phyloP scores from a whole-genome alignment of 148 eudicot species.

The Camellia lanceoleosa region DNA sequence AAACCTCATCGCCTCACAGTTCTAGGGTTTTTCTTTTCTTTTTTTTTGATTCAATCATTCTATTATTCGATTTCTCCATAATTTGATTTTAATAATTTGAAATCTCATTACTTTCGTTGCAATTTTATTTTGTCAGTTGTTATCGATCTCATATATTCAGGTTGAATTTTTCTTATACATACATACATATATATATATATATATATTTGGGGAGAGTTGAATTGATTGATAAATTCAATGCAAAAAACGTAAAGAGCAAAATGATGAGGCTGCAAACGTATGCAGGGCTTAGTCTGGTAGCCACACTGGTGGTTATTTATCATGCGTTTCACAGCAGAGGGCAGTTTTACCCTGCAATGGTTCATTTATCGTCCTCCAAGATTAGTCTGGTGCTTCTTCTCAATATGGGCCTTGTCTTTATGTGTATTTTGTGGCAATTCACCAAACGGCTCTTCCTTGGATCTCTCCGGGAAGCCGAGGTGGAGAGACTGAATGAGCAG shows the following conservation, averaged over 20 bases:
- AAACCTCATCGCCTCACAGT: background rate
- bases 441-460: constrained; percentile 81
- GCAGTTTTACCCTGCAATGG: constrained; percentile 94
- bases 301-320: constrained; percentile 69
- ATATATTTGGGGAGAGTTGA: background rate
- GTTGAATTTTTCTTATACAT: background rate
- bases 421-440: constrained; percentile 90
- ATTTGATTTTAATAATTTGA: background rate
- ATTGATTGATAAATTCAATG: constrained; percentile 12
- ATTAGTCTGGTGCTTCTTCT: constrained; percentile 88
- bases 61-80: background rate
- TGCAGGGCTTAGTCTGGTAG: constrained; percentile 69
- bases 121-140: background rate
- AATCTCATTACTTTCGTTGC: background rate
- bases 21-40: background rate
- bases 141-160: background rate
- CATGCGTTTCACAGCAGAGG: constrained; percentile 86
- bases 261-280: constrained; percentile 91
- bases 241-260: constrained; percentile 22
- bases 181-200: background rate
- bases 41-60: background rate
- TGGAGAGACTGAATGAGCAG: constrained; percentile 96
- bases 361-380: constrained; percentile 81
- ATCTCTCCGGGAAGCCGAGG: constrained; percentile 96
- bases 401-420: constrained; percentile 89